Conservation (phyloP, 768 basidiomycete species). For the Lactarius deliciosus region DNA sequence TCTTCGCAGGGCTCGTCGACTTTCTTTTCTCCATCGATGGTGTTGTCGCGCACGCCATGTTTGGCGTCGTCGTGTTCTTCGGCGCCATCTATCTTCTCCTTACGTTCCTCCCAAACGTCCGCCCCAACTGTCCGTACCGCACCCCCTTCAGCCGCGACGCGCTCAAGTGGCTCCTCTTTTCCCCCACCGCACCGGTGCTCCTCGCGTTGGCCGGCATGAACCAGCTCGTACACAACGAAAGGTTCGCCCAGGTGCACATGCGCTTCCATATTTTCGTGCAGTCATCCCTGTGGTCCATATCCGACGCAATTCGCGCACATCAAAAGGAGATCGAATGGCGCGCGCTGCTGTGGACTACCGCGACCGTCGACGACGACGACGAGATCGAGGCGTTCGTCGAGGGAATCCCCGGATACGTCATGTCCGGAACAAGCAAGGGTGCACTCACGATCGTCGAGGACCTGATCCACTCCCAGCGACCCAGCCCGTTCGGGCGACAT, state of each 20-base stretch:
- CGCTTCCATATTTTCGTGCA: not conserved
- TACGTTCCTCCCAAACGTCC: conserved; percentile 10
- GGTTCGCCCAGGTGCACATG: not conserved
- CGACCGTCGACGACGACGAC: conserved; percentile 14
- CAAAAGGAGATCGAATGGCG: conserved; percentile 7
- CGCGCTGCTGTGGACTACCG: conserved; percentile 14
- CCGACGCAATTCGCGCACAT: not conserved
- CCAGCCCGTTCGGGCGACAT: not conserved
- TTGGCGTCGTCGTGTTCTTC: not conserved
- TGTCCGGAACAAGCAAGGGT: not conserved
- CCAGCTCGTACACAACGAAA: not conserved
- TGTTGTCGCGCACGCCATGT: not conserved
- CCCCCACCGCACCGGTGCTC: not conserved
- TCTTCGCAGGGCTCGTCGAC: conserved; percentile 16
- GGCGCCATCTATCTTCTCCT: conserved; percentile 12
- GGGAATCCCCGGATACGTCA: conserved; percentile 20
- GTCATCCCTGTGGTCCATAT: conserved; percentile 9
- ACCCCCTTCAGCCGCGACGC: conserved; percentile 14
- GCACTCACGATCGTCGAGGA: not conserved
- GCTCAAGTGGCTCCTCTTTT: conserved; percentile 10
- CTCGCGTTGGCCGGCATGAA: not conserved
- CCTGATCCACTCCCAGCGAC: not conserved
- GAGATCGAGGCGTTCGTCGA: conserved; percentile 20
- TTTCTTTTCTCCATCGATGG: conserved; percentile 18
- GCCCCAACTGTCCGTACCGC: conserved; percentile 16